Percentiles rank a stretch among this genome's conserved stretches.
These are phyloP conservation scores for Boletus rufocinnamomeus DNA, from an alignment of 768 basidiomycete genomes.

Conservation along the genomic window DNA sequence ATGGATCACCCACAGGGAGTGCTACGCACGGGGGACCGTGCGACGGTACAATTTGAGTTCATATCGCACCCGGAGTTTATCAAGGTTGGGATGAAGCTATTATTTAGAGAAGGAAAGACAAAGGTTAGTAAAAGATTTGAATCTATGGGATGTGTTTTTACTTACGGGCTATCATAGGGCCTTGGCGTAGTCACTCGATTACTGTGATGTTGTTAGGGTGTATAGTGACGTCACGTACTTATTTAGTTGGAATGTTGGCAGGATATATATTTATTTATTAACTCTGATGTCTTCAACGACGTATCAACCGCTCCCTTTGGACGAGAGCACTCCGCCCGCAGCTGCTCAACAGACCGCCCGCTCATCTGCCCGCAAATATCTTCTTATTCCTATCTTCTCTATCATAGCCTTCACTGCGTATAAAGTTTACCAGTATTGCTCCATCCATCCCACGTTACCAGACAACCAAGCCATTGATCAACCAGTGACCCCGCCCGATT, in stretches of 20 bases:
- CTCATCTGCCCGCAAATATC: conserved; percentile 28
- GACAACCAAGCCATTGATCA: conserved; percentile 21
- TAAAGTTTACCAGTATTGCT: conserved; percentile 44
- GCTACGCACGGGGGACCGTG: conserved; percentile 91
- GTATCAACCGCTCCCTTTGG: conserved; percentile 23
- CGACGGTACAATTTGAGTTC: conserved; percentile 94
- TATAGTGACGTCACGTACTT: conserved; percentile 25
- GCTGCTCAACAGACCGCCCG: conserved; percentile 28
- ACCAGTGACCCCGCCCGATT: conserved; percentile 8
- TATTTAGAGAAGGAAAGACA: conserved; percentile 95
- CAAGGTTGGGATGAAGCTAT: conserved; percentile 89
- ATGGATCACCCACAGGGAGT: conserved; percentile 91
- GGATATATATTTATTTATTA: conserved; percentile 15
- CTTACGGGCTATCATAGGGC: conserved; percentile 47
- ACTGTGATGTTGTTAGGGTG: conserved; percentile 39
- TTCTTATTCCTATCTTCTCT: conserved; percentile 39
- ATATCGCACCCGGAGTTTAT: conserved; percentile 90
- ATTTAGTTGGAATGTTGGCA: conserved; percentile 22
- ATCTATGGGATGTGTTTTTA: conserved; percentile 1
- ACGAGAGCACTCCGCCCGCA: conserved; percentile 21
- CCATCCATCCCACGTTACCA: conserved; percentile 15
- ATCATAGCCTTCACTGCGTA: conserved; percentile 44
- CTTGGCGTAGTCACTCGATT: conserved; percentile 75
- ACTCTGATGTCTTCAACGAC: conserved; percentile 24
- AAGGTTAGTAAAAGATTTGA: conserved; percentile 54